These are phyloP conservation scores for Rhizophagus clarus DNA, from an alignment of 192 early-diverging fungal species.

Conservation along the genomic window DNA sequence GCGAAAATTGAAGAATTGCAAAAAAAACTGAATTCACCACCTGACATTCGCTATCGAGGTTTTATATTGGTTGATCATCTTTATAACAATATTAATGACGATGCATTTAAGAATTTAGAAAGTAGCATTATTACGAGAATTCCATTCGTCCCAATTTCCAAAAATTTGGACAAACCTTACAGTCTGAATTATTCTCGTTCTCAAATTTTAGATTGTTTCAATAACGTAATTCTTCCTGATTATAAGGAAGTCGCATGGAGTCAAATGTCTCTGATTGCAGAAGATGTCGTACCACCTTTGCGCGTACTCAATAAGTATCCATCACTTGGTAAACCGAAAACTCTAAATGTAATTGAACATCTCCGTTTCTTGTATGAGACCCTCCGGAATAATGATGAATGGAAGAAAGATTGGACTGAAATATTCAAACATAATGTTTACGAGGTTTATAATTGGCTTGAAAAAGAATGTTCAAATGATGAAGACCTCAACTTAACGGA, in stretches of 20 bases:
- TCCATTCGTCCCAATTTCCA: slow-evolving; percentile 2
- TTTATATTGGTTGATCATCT: slow-evolving; percentile 7
- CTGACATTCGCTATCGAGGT: slow-evolving; percentile 12
- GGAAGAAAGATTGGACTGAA: slow-evolving; percentile 5
- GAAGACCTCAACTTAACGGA: neutral
- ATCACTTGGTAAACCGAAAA: slow-evolving; percentile 1
- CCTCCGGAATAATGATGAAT: neutral
- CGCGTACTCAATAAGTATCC: neutral
- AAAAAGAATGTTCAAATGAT: slow-evolving; percentile 5
- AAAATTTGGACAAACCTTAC: neutral
- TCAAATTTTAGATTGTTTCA: neutral
- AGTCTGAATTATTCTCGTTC: neutral
- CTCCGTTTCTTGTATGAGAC: neutral
- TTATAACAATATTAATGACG: neutral
- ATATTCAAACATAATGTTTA: neutral
- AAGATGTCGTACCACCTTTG: slow-evolving; percentile 9
- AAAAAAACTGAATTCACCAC: neutral
- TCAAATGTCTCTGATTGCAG: neutral
- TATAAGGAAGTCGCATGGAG: slow-evolving; percentile 23
- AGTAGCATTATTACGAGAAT: neutral
- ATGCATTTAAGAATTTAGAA: no score
- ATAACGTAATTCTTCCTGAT: neutral
- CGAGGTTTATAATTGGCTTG: neutral
- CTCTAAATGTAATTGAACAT: neutral
- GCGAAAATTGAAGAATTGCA: neutral